Percentiles rank a stretch among this genome's conserved stretches.
phyloP scores from a whole-genome alignment of 306 rosid species.

The Malus fusca region DNA sequence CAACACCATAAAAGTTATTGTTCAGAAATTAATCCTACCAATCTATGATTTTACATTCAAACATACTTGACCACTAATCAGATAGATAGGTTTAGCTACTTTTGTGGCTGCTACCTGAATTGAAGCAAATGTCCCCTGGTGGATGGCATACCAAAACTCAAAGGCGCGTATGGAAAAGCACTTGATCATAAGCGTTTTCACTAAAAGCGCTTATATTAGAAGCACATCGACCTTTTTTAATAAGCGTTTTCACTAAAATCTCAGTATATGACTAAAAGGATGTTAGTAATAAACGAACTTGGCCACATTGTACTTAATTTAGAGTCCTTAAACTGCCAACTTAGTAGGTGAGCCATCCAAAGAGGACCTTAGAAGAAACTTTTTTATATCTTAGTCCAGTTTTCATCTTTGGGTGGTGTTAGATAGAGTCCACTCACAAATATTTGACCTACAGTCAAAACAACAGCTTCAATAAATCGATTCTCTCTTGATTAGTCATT shows the following conservation, averaged over 20 bases:
- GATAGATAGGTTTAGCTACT: not conserved
- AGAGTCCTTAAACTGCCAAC: not conserved
- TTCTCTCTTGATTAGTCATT: not conserved
- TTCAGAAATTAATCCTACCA: not conserved
- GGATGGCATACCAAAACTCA: not conserved
- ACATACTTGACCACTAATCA: not conserved
- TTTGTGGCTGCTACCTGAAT: too few species aligned
- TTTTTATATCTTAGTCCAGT: not conserved
- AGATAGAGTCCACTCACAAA: not conserved
- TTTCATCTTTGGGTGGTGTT: not conserved
- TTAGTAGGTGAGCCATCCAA: slow-evolving; percentile 1
- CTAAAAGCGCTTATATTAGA: too few species aligned
- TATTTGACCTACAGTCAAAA: not conserved
- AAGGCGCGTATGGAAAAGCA: too few species aligned
- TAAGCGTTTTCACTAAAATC: too few species aligned
- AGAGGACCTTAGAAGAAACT: not conserved
- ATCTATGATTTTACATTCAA: not conserved
- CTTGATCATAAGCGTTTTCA: not conserved
- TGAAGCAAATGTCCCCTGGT: not conserved
- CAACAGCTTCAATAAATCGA: not conserved
- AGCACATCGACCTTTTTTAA: too few species aligned
- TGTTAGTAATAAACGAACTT: not conserved
- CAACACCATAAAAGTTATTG: not conserved
- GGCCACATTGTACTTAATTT: not conserved
- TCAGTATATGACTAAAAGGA: not conserved